These are phyloP conservation scores for Keithomyces neogunnii DNA, from an alignment of 2,329 filamentous ascomycete species.

Conservation along the genomic window DNA sequence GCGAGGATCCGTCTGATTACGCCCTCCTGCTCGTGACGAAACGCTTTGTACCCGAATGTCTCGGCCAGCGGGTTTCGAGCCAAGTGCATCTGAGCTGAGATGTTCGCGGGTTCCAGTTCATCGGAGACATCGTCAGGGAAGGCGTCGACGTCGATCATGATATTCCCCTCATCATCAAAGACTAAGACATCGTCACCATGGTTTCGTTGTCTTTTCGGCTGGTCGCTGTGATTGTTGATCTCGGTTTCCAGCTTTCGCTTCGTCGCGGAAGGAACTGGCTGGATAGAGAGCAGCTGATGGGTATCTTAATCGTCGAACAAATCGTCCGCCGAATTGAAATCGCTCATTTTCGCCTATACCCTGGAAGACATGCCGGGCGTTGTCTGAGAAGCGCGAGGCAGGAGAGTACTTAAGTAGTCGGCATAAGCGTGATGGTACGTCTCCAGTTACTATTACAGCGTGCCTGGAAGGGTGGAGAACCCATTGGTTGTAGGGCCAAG, in stretches of 20 bases:
- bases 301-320: not conserved
- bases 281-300: not conserved
- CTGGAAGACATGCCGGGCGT: too few species aligned
- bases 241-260: constrained; percentile 31
- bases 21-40: constrained; percentile 37
- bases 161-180: not conserved
- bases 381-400: too few species aligned
- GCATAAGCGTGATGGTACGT: too few species aligned
- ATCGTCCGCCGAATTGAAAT: not conserved
- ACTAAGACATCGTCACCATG: not conserved
- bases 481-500: too few species aligned
- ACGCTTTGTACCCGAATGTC: constrained; percentile 29
- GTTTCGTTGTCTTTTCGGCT: not conserved
- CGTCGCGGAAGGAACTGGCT: not conserved
- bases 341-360: too few species aligned
- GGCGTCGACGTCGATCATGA: not conserved
- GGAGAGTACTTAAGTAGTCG: too few species aligned
- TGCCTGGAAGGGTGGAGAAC: too few species aligned
- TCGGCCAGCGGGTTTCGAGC: constrained; percentile 16
- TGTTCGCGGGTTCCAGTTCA: not conserved
- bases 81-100: not conserved
- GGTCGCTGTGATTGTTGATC: constrained; percentile 17
- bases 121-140: not conserved
- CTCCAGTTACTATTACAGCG: too few species aligned
- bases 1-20: constrained; percentile 29